Evolutionary conservation across 2,329 filamentous ascomycete species (phyloP), one percentile per base, ranked within the genome.

Genomic region (Alternaria sp.): DNA sequence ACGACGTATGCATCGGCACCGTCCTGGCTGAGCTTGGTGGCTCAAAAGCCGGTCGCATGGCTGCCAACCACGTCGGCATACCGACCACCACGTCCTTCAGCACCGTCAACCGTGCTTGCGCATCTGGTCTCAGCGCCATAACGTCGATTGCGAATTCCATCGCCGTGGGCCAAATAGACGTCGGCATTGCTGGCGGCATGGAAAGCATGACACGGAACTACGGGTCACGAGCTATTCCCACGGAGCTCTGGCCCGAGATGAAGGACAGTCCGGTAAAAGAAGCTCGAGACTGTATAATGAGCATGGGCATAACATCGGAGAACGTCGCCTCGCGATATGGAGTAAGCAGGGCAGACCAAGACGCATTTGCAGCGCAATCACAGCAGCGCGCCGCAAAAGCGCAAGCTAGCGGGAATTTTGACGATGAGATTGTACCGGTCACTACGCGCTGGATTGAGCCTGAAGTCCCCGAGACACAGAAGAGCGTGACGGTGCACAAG

Each of bases 191-290:
- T 9, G 94, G 91, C 2, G 94, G 94, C 30, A 97, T 96, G 91
- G 94, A 97, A 85, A 94, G 91, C 81, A 97, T 97, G 94, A 96
- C 92, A 65, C 83, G 90, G 66, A 97, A 97, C 81, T 97, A 97
- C 79, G 93, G 89, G 52, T 88, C 84, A 26, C 84, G 88, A 58
- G 94, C 94, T n/a, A 95, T 97, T 43, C 94, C 94, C 0, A 89
- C 88, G 0, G 87, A 93, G 64, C 80, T 93, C 11, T 97, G 93
- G 92, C 88, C 90, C 0, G 88, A 86, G 52, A 81, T 97, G 62
- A 87, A 83, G 69, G 85, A 90, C 1, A 88, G 85, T 4, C 79
- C 81, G 1, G 85, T 86, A 9, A 85, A 90, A 72, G 89, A 96
- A 64, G 91, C 91, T 4, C 82, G 86, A 42, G 94, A 97, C 76